These are phyloP conservation scores for Schizothecium vesticola DNA, from an alignment of 495 filamentous ascomycete genomes.

Conservation along the genomic window DNA sequence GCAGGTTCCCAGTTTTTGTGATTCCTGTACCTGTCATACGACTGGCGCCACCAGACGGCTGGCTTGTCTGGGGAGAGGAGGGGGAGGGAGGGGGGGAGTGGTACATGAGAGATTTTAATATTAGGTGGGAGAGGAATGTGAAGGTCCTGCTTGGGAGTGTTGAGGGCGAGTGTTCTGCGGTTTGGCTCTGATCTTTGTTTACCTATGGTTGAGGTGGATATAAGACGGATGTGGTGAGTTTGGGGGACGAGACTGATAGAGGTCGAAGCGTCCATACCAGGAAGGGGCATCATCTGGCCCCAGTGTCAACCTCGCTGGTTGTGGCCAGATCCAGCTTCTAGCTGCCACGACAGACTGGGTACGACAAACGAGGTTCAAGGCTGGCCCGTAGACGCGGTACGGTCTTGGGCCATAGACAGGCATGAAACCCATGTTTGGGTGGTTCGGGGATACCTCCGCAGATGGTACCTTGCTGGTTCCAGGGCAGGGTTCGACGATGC, in stretches of 20 bases:
- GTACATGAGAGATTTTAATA: not conserved
- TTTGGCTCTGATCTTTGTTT: no score
- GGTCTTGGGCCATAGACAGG: not conserved
- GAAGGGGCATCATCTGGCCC: not conserved
- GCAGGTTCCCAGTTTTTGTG: no score
- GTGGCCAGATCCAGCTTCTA: not conserved
- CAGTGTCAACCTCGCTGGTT: not conserved
- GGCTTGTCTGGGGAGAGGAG: not conserved
- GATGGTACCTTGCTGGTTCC: not conserved
- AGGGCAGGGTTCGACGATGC: not conserved
- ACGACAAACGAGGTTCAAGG: slow-evolving; percentile 1
- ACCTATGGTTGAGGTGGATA: not conserved
- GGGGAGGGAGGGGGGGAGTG: not conserved
- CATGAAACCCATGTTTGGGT: slow-evolving; percentile 4
- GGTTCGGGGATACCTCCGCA: not conserved
- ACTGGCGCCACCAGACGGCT: not conserved
- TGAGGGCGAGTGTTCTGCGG: not conserved
- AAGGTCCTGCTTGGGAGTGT: not conserved
- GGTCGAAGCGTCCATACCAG: no score
- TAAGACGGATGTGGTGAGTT: not conserved
- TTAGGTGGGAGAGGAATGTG: not conserved
- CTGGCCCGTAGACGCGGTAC: slow-evolving; percentile 1
- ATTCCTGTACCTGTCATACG: not conserved
- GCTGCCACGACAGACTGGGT: not conserved
- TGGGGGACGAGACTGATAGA: no score